phyloP scores from a whole-genome alignment of 2,329 filamentous ascomycete species.

The Fusarium aywerte region DNA sequence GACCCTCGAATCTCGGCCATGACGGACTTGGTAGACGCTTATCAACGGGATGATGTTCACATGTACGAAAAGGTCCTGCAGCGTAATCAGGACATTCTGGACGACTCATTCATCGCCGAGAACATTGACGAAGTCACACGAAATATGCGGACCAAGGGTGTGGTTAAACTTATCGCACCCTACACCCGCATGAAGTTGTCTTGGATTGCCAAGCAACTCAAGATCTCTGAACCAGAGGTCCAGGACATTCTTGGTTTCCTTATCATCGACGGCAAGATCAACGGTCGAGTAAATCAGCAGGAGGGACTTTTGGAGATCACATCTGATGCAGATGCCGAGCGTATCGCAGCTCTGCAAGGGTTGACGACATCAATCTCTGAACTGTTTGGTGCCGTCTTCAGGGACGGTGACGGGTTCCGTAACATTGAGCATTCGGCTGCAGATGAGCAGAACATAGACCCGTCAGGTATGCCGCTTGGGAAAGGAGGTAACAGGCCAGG shows the following conservation, averaged over 20 bases:
- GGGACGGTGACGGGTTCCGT: slow-evolving; percentile 78
- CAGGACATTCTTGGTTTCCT: slow-evolving; percentile 96
- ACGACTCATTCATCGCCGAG: slow-evolving; percentile 95
- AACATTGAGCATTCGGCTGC: slow-evolving; percentile 40
- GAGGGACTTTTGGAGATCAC: slow-evolving; percentile 84
- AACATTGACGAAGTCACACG: slow-evolving; percentile 99
- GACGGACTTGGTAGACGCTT: slow-evolving; percentile 96
- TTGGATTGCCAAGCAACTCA: slow-evolving; percentile 89
- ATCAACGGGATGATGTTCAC: slow-evolving; percentile 94
- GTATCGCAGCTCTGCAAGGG: slow-evolving; percentile 76
- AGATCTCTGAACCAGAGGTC: slow-evolving; percentile 85
- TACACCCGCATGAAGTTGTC: slow-evolving; percentile 91
- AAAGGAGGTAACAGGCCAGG: slow-evolving; percentile 19
- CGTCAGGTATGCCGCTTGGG: slow-evolving; percentile 38
- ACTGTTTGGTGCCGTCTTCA: slow-evolving; percentile 78
- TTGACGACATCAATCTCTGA: slow-evolving; percentile 77
- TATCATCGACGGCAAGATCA: slow-evolving; percentile 88
- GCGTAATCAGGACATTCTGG: slow-evolving; percentile 87
- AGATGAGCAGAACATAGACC: slow-evolving; percentile 49
- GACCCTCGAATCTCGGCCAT: slow-evolving; percentile 96
- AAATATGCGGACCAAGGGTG: slow-evolving; percentile 96
- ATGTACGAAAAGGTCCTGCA: slow-evolving; percentile 88
- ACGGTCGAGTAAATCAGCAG: slow-evolving; percentile 90
- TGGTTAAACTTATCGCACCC: slow-evolving; percentile 91
- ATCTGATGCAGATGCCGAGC: slow-evolving; percentile 76